Base-by-base conservation (phyloP, 2,329 filamentous ascomycete species). In the Rhynchosporium secalis region DNA sequence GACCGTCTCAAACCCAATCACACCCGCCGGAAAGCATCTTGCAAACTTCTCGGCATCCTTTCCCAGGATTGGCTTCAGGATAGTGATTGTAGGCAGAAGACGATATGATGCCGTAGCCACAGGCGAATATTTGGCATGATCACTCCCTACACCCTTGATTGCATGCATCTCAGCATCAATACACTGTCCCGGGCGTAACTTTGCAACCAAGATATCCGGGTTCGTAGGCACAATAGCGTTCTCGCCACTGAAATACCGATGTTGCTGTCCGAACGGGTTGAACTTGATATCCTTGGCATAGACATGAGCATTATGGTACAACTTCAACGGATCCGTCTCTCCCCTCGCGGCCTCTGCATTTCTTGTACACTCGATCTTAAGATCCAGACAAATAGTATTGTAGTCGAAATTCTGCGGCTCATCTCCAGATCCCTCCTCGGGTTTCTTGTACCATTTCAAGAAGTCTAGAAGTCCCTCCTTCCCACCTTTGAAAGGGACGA, bases 101-200 rank as follows among this genome's bases (percentile, higher is more conserved):
- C 95, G 87, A 79, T 99, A 99, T 29, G 90, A 91, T 3, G 95
- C 95, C 1, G 95, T 97, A 3, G 94, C 93, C 41, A 98, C 95
- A 52, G 95, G 95, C 0, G 92, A 96, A 80, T 95, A 99, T 78
- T 99, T 99, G 70, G 95, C 89, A 76, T 99, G 95, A 77, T 99
- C 95, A 67, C 89, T 86, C 54, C 95, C 95, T 69, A 96, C 87
- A 64, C 96, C 95, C 79, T 97, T 96, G 78, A 96, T 87, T 79
- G 94, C 95, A 80, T 98, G 93, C 84, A 96, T 89, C 69, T 90
- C 87, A 65, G 97, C 81, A 72, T 91, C 84, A 72, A 99, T 91
- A 70, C 86, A 85, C 80, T 99, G 96, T 4, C 90, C 90, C 0
- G 96, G 95, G 33, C 95, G 87, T 76, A 99, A 80, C 80, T 99